These are phyloP conservation scores for Austroboletus novae-zelandiae DNA, from an alignment of 1,284 basidiomycete species.

Conservation along the genomic window DNA sequence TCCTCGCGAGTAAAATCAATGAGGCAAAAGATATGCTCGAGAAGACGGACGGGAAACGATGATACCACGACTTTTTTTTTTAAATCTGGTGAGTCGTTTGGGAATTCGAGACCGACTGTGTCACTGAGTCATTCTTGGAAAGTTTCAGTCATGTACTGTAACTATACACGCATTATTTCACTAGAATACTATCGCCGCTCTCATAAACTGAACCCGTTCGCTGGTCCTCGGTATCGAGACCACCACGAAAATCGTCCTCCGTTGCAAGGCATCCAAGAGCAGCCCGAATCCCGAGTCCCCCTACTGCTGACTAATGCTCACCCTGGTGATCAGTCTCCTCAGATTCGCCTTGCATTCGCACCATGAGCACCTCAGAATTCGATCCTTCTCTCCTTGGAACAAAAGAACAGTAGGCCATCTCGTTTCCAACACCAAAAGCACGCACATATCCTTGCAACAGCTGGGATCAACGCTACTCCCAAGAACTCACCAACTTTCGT, in stretches of 20 bases:
- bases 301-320: no score
- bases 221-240: no score
- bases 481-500: conserved; percentile 73
- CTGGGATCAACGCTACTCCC: conserved; percentile 71
- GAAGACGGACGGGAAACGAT: conserved; percentile 56
- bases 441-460: conserved; percentile 34
- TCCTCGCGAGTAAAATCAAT: conserved; percentile 97
- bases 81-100: not conserved
- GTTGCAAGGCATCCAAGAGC: no score
- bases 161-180: conserved; percentile 9
- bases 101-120: no score
- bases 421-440: not conserved
- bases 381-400: conserved; percentile 69
- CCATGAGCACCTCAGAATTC: conserved; percentile 36
- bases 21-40: conserved; percentile 88
- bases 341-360: no score
- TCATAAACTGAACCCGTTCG: not conserved
- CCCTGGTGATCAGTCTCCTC: no score
- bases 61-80: conserved; percentile 5
- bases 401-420: conserved; percentile 52
- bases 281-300: not conserved
- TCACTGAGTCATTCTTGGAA: not conserved
- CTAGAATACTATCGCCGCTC: conserved; percentile 15
- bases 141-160: conserved; percentile 15
- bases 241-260: no score